These are phyloP conservation scores for Trichoderma koningii DNA, from an alignment of 2,329 filamentous ascomycete genomes.

Conservation along the genomic window DNA sequence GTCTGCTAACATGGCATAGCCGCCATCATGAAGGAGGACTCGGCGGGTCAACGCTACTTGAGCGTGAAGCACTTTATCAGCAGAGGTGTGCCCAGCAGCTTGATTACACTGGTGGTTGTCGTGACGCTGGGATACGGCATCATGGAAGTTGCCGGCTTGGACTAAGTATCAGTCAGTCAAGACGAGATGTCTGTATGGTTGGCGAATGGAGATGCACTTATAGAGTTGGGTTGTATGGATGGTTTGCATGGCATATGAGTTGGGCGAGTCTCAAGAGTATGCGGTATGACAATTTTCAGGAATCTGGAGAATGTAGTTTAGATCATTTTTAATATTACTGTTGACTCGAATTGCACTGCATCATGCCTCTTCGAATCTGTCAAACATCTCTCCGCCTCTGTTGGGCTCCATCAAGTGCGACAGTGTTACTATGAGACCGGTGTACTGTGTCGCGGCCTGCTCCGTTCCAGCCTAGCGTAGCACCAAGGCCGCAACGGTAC, in stretches of 20 bases:
- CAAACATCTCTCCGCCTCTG: not conserved
- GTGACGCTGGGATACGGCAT: conserved; percentile 87
- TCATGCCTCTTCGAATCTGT: too few relatives aligned
- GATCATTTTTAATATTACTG: not conserved
- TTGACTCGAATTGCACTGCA: not conserved
- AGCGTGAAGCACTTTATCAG: conserved; percentile 93
- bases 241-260: not conserved
- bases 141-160: conserved; percentile 74
- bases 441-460: conserved; percentile 32
- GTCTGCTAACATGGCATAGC: conserved; percentile 53
- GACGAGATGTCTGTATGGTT: not conserved
- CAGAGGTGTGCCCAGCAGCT: conserved; percentile 82
- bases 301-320: not conserved
- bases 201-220: not conserved
- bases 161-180: conserved; percentile 33
- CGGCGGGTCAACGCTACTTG: conserved; percentile 88
- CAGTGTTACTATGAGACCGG: too few relatives aligned
- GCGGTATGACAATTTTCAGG: not conserved
- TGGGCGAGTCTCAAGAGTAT: not conserved
- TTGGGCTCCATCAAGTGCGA: not conserved
- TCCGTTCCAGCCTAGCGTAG: conserved; percentile 28
- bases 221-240: conserved; percentile 4
- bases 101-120: conserved; percentile 79
- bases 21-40: conserved; percentile 99
- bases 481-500: conserved; percentile 33